Evolutionary conservation across 208 protist species (phyloP).

Genomic region (Willaertia magna): DNA sequence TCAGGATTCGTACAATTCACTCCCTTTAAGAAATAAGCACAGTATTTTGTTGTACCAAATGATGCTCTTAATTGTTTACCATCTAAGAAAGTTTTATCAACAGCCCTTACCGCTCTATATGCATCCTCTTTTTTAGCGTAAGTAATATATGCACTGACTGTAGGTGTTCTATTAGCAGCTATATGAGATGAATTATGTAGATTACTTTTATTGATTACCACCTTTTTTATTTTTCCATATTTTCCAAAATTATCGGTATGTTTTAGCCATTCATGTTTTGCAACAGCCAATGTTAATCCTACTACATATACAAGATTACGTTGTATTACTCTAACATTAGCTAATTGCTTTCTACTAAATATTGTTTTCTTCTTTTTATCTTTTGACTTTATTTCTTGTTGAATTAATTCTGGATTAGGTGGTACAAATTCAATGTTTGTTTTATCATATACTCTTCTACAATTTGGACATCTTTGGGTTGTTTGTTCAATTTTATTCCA

Average conservation of each 20-base stretch:
- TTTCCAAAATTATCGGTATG: constrained; percentile 61
- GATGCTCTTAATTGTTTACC: constrained; percentile 36
- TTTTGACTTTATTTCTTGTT: constrained; percentile 19
- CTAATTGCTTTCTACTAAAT: constrained; percentile 33
- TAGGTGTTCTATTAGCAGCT: constrained; percentile 13
- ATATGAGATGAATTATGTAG: background rate
- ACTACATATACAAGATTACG: constrained; percentile 70
- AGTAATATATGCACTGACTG: constrained; percentile 54
- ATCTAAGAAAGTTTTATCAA: constrained; percentile 40
- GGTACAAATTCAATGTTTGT: constrained; percentile 32
- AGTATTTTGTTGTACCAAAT: constrained; percentile 82
- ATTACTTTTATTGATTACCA: constrained; percentile 59
- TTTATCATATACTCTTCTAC: constrained; percentile 49
- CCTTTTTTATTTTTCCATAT: constrained; percentile 66
- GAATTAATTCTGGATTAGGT: constrained; percentile 21
- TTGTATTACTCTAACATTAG: constrained; percentile 61
- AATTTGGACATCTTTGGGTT: constrained; percentile 57
- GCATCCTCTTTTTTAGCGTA: constrained; percentile 48
- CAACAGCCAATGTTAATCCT: constrained; percentile 46
- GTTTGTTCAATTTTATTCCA: constrained; percentile 56
- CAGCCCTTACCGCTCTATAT: constrained; percentile 33
- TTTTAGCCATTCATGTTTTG: constrained; percentile 51
- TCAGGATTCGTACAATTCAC: constrained; percentile 57
- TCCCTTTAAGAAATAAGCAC: constrained; percentile 55
- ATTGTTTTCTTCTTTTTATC: constrained; percentile 12